Evolutionary conservation across 768 basidiomycete species (phyloP), one percentile per base, ranked within the genome.

Genomic region (Boletus rubropictus): DNA sequence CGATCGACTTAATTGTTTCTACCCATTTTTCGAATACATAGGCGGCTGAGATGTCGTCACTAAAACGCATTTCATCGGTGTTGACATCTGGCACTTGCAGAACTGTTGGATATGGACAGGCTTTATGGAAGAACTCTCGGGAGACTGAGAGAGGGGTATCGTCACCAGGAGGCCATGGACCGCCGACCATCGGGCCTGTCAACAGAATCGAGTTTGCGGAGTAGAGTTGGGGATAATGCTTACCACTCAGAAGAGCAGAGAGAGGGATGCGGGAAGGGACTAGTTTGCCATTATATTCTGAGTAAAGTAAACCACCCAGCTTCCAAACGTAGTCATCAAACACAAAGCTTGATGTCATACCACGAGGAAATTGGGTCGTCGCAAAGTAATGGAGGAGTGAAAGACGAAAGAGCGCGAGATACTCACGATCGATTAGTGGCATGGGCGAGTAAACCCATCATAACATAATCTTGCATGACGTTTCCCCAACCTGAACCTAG

Each of bases 281-380:
- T 14, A 54, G 44, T 18, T 67, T 65, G 10, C 64, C 68, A 42
- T 69, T 61, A 46, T 60, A 72, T 12, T 63, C 59, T 6, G 72
- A 60, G 53, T 70, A 75, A 7, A 56, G 56, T 17, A 66, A 62
- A 2, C 66, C 56, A 32, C 68, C 55, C 11, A 55, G 44, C 9
- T 68, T 67, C 73, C 72, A 75, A 18, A 67, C 58, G 44, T 72
- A 75, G 46, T 76, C 68, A 33, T 71, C 62, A 46, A 75, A 74
- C 14, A 75, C 73, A 28, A 66, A 69, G 5, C 74, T 72, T 52
- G 10, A 36, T 22, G 12, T 11, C 25, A 38, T 9, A 15, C 8
- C 27, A 39, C 7, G 21, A 46, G 9, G 22, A 22, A 25, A 45
- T 63, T 14, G 52, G 50, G 33, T 3, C 4, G 29, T 21, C 18